A percentile compares a stretch with the other conserved stretches of the same genome.
These are phyloP conservation scores for Penicillium paneum DNA, from an alignment of 2,329 filamentous ascomycete genomes.

Conservation along the genomic window DNA sequence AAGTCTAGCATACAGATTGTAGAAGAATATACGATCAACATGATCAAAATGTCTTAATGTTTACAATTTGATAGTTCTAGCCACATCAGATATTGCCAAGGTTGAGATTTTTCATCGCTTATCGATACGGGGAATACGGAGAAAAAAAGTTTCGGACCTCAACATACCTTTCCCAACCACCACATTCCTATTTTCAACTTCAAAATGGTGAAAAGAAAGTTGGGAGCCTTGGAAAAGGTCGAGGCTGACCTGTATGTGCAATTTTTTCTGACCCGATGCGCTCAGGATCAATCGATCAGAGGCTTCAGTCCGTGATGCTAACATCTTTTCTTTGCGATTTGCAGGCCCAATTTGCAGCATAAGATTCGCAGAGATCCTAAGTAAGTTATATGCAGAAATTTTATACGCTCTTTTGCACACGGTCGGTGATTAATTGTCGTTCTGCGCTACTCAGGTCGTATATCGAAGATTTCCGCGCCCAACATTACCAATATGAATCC, in stretches of 20 bases:
- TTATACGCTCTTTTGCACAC: neutral
- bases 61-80: conserved; percentile 1
- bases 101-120: conserved; percentile 26
- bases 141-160: conserved; percentile 31
- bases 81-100: neutral
- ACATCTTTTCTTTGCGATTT: conserved; percentile 18
- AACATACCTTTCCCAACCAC: conserved; percentile 52
- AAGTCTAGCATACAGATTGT: neutral
- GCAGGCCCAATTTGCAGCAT: conserved; percentile 78
- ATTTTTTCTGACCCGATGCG: conserved; percentile 1
- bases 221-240: conserved; percentile 90
- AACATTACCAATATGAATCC: conserved; percentile 88
- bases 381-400: conserved; percentile 44
- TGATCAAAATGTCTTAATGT: neutral
- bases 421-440: conserved; percentile 3
- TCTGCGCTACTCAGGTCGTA: conserved; percentile 62
- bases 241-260: conserved; percentile 77
- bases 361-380: conserved; percentile 85
- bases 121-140: conserved; percentile 35
- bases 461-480: conserved; percentile 79
- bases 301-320: conserved; percentile 20
- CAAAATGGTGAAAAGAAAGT: conserved; percentile 78
- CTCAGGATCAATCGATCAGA: conserved; percentile 5
- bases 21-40: neutral
- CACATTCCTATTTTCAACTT: conserved; percentile 4